A percentile compares a stretch with the other conserved stretches of the same genome.
These are phyloP conservation scores for Fraxinus pennsylvanica DNA, from an alignment of 257 asterid species.

Conservation along the genomic window DNA sequence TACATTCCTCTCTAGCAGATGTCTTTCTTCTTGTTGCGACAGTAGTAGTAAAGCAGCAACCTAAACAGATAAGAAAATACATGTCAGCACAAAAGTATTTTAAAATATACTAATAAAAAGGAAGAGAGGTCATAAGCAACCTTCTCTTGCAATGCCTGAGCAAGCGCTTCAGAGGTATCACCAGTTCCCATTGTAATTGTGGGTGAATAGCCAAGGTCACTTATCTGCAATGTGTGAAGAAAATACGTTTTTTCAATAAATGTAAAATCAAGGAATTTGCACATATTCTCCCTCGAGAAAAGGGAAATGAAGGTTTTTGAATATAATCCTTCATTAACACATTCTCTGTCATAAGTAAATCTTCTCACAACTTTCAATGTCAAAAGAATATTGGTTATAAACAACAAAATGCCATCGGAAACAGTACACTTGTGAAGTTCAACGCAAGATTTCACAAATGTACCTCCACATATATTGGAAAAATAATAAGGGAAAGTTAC, in stretches of 20 bases:
- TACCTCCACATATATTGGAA: slow-evolving; percentile 4
- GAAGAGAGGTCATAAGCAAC: slow-evolving; percentile 38
- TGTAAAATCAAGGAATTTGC: not conserved
- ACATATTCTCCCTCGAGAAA: slow-evolving; percentile 9
- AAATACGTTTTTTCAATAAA: not conserved
- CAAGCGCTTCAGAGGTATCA: slow-evolving; percentile 64
- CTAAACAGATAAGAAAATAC: slow-evolving; percentile 42
- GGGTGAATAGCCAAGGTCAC: slow-evolving; percentile 39
- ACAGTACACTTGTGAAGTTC: not conserved
- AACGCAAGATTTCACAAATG: not conserved
- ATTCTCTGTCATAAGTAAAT: slow-evolving; percentile 10
- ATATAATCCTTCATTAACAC: not conserved
- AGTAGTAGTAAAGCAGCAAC: slow-evolving; percentile 76
- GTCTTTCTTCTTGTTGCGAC: slow-evolving; percentile 92
- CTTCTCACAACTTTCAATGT: not conserved
- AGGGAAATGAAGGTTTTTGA: not conserved
- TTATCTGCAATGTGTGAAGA: slow-evolving; percentile 43
- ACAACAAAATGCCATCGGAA: not conserved
- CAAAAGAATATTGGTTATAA: not conserved
- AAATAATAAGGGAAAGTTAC: not conserved
- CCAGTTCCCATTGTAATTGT: slow-evolving; percentile 37
- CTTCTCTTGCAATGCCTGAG: slow-evolving; percentile 94
- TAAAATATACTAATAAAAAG: slow-evolving; percentile 9
- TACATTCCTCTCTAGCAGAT: slow-evolving; percentile 78
- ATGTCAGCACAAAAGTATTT: slow-evolving; percentile 22